Base-by-base conservation (phyloP, 148 eudicot species). In the Euryodendron excelsum region DNA sequence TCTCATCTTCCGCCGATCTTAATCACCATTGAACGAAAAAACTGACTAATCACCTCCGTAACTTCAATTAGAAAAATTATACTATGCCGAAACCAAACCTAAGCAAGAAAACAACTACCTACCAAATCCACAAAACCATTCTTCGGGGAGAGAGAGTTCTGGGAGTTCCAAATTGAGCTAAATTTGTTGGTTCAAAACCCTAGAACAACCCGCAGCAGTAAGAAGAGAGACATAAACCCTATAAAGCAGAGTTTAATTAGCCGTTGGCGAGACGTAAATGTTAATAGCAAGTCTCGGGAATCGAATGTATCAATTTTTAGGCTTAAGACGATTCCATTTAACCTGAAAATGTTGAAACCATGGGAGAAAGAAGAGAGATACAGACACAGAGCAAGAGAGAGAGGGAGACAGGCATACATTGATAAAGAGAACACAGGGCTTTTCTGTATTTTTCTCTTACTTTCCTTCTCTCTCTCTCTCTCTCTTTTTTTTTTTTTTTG, bases 281-380 rank as follows among this genome's bases (percentile, higher is more conserved):
- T 72, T 84, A 52, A 30, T 18, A 64, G 37, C 6, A 63, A 48
- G 41, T 33, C 18, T 39, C 55, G 25, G 41, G 56, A 62, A 31
- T 61, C 45, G 66, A 61, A 30, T 21, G 20, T 47, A 23, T 28
- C 56, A 64, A 76, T 11, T 47, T 48, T 47, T 1, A 18, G 70
- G 34, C 30, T 56, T 53, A n/a, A 63, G 39, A 63, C 58, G 71
- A 76, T 63, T 75, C 31, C 71, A 72, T 79, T n/a, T 31, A 81
- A 85, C 76, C 78, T 65, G 80, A 72, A 64, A 75, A 70, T 69
- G 72, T 36, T n/a, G 80, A 55, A 64, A 71, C 39, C 74, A 50
- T 71, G 59, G 4, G 70, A 48, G 71, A 75, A 25, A 27, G 27
- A 60, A 53, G 69, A 37, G 69, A 61, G 69, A 30, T 18, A 3